Evolutionary conservation across 768 basidiomycete species (phyloP), one percentile per base, ranked within the genome.

Genomic region (Phylloporus scabripes): DNA sequence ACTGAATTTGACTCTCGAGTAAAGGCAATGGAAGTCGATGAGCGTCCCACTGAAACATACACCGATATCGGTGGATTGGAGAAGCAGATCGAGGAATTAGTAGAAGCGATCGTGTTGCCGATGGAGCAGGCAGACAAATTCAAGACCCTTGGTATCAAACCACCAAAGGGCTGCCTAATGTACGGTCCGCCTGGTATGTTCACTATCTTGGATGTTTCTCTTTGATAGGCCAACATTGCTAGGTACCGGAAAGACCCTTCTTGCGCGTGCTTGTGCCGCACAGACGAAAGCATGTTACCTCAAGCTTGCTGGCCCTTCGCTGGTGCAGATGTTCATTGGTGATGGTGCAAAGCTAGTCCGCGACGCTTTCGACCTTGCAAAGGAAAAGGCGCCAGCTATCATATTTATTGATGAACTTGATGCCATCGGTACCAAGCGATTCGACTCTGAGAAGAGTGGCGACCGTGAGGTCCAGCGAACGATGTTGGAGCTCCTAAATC

Each of bases 281-380:
- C 93, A 95, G 60, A 97, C 96, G 40, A 89, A 95, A 56, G 96
- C 96, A 7, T 98, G 95, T 68, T 99, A 95, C 67, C 80, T 99
- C 56, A 98, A 99, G 69, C 81, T 99, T 23, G 96, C 96, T 31
- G 96, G 92, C 17, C 95, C 96, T 21, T 94, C 94, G 44, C 80
- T 99, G 45, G 96, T 99, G 11, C 96, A 99, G 70, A 99, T 98
- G 96, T 99, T 95, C 69, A 99, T 99, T 58, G 96, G 96, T 70
- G 96, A 98, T 67, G 96, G 96, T 62, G 96, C 96, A 47, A 98
- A 97, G 69, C 82, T 99, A 44, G 96, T 99, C 18, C 90, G 96
- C 40, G 96, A 99, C 61, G 95, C 95, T 3, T 98, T 99, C 65
- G 93, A 94, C 40, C 78, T 99, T 40, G 96, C 96, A 15, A 98